These are phyloP conservation scores for Carpinus fangiana DNA, from an alignment of 306 rosid genomes.

Conservation along the genomic window DNA sequence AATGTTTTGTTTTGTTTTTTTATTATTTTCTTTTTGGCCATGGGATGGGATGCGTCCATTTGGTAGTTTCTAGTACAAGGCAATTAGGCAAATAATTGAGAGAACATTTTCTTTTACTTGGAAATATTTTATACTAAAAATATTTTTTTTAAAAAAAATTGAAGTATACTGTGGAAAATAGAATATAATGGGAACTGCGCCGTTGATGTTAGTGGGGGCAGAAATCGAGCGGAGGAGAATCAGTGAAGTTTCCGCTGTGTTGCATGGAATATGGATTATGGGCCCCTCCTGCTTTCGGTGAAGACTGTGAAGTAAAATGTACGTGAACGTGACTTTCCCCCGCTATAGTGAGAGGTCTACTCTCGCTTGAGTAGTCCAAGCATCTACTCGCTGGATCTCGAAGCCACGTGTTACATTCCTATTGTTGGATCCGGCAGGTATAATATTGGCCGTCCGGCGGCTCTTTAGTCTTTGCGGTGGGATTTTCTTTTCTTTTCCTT, in stretches of 20 bases:
- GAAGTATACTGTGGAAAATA: too few species aligned
- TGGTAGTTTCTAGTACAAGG: too few species aligned
- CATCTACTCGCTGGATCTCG: not conserved
- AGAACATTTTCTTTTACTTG: too few species aligned
- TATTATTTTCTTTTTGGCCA: too few species aligned
- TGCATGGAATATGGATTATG: not conserved
- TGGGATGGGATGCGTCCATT: too few species aligned
- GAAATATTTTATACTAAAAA: too few species aligned
- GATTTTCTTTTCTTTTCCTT: too few species aligned
- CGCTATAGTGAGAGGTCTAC: not conserved
- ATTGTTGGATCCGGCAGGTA: not conserved
- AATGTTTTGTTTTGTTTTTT: too few species aligned
- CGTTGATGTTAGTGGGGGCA: not conserved
- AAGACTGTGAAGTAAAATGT: slow-evolving; percentile 8
- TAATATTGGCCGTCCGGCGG: not conserved
- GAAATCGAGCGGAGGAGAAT: not conserved
- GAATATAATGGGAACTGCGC: not conserved
- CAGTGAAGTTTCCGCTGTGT: not conserved
- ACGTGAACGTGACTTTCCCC: slow-evolving; percentile 25
- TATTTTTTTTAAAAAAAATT: too few species aligned
- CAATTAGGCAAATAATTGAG: too few species aligned
- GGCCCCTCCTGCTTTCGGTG: not conserved
- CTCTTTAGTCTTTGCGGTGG: too few species aligned
- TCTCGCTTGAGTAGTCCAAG: not conserved
- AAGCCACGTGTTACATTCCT: not conserved